Evolutionary conservation across 164 flowering plant species (phyloP).

Genomic region (Stephania yunnanensis): DNA sequence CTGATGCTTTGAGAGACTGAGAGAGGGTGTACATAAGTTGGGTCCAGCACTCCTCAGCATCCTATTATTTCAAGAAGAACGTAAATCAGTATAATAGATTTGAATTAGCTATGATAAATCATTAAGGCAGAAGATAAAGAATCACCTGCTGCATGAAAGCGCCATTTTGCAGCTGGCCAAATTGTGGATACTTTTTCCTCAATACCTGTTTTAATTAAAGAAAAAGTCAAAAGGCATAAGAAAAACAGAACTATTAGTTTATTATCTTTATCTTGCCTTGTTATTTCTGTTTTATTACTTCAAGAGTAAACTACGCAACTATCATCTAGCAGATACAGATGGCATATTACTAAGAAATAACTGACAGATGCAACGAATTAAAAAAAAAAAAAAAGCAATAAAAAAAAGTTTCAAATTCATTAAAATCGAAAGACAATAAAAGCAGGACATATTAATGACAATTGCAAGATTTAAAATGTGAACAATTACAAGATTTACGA

Average conservation of each 20-base stretch:
- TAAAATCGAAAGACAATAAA: not conserved
- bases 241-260: not conserved
- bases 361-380: not conserved
- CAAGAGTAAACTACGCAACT: not conserved
- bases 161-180: slow-evolving; percentile 85
- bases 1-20: slow-evolving; percentile 59
- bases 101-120: not conserved
- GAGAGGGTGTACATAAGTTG: slow-evolving; percentile 85
- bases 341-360: not conserved
- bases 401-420: not conserved
- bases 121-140: not conserved
- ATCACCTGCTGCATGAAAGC: slow-evolving; percentile 90
- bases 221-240: not conserved
- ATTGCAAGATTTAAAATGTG: not conserved
- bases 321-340: not conserved
- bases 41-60: slow-evolving; percentile 99
- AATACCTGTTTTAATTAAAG: slow-evolving; percentile 47
- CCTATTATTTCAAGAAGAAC: slow-evolving; percentile 40
- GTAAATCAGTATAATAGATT: slow-evolving; percentile 4
- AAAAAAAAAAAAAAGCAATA: no score
- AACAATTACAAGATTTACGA: not conserved
- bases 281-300: not conserved
- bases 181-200: slow-evolving; percentile 90
- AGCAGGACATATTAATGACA: not conserved
- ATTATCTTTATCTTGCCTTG: not conserved